Evolutionary conservation across 495 filamentous ascomycete species (phyloP).

Genomic region (Mytilinidion resinicola): DNA sequence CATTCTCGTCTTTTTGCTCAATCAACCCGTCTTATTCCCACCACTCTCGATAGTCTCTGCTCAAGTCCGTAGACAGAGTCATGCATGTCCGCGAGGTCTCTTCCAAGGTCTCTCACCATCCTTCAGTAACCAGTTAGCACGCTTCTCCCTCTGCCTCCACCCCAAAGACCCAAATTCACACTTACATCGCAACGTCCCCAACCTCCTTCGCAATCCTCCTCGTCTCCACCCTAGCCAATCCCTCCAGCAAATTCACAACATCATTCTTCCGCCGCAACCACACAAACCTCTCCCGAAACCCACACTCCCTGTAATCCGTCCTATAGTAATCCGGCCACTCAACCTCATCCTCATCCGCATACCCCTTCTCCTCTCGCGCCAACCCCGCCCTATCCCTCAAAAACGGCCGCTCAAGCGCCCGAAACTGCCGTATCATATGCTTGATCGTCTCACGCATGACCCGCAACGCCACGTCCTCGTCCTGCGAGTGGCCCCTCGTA

Average conservation of each 20-base stretch:
- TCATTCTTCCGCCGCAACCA: constrained; percentile 26
- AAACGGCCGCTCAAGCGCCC: constrained; percentile 28
- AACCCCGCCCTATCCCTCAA: neutral
- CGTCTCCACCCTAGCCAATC: constrained; percentile 24
- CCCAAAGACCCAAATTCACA: neutral
- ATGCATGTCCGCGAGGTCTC: constrained; percentile 2
- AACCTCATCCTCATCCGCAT: constrained; percentile 13
- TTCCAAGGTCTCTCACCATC: constrained; percentile 1
- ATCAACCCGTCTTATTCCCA: constrained; percentile 7
- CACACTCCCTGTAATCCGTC: constrained; percentile 17
- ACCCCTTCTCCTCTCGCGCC: neutral
- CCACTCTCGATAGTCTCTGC: constrained; percentile 5
- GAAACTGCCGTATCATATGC: constrained; percentile 24
- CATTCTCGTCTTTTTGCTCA: no score
- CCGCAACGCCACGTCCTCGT: constrained; percentile 13
- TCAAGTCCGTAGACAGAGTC: neutral
- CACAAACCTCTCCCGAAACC: constrained; percentile 13
- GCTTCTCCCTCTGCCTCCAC: neutral
- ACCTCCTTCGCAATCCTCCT: constrained; percentile 30
- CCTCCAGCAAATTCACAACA: constrained; percentile 21
- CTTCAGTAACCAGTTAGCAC: neutral
- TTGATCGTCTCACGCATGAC: constrained; percentile 20
- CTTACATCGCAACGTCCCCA: constrained; percentile 6
- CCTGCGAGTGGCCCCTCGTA: neutral
- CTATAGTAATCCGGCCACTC: constrained; percentile 6